Percentiles rank a stretch among this genome's conserved stretches.
Conservation (phyloP, 345 rosid species). For the Rubroshorea leprosula region DNA sequence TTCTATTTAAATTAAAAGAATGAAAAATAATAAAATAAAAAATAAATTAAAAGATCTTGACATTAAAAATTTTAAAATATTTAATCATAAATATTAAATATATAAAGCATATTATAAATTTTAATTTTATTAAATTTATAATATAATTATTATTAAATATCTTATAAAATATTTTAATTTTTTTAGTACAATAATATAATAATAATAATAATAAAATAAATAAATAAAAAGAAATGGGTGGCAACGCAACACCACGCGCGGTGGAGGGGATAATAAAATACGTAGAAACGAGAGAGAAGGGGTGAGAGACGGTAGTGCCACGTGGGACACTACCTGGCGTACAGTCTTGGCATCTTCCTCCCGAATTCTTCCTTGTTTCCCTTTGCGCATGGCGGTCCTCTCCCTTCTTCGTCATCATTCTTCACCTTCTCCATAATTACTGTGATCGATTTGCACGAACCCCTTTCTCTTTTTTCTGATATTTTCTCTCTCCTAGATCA, state of each 20-base stretch:
- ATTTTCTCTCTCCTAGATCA: constrained; percentile 1
- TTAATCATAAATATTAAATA: too few species aligned
- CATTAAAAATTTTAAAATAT: too few species aligned
- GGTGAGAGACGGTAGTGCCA: constrained; percentile 36
- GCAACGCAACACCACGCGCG: constrained; percentile 8
- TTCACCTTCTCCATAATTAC: constrained; percentile 5
- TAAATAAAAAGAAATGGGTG: constrained; percentile 6
- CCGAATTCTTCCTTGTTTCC: neutral
- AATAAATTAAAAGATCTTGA: too few species aligned
- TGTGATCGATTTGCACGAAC: constrained; percentile 3
- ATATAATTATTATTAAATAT: too few species aligned
- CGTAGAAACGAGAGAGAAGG: neutral
- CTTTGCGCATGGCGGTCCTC: constrained; percentile 14
- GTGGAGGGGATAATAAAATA: constrained; percentile 2
- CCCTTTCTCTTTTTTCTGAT: neutral
- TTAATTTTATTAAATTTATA: too few species aligned
- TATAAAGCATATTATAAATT: too few species aligned
- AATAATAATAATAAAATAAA: too few species aligned
- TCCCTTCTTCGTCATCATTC: constrained; percentile 8
- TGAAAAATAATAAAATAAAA: too few species aligned
- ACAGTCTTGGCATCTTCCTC: constrained; percentile 44
- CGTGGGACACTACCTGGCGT: constrained; percentile 68
- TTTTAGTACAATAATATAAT: too few species aligned
- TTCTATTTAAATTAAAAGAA: too few species aligned
- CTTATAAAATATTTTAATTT: too few species aligned